phyloP scores from a whole-genome alignment of 2,329 filamentous ascomycete genomes.

The Aspergillus uvarum region DNA sequence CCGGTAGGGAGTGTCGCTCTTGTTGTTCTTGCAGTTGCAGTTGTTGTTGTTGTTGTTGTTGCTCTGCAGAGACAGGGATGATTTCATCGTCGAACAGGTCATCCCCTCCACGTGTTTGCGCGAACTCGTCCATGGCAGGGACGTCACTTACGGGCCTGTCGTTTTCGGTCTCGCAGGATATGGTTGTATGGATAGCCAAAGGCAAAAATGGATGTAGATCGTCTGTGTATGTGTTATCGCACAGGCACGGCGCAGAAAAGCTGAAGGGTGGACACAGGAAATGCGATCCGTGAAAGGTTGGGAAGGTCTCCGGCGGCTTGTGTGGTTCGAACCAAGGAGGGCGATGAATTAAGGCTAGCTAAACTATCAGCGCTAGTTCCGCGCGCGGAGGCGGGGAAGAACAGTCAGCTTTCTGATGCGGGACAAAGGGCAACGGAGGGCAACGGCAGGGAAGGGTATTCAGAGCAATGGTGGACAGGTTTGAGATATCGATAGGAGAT shows the following conservation, averaged over 20 bases:
- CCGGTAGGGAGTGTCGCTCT: conserved; percentile 1
- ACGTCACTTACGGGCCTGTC: conserved; percentile 13
- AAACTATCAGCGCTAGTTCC: not conserved
- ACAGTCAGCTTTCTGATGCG: not conserved
- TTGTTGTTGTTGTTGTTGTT: conserved; percentile 31
- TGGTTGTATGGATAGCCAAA: not conserved
- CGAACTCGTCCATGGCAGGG: conserved; percentile 47
- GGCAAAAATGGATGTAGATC: not conserved
- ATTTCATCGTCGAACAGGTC: conserved; percentile 54
- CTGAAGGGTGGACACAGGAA: not conserved
- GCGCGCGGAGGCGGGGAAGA: not conserved
- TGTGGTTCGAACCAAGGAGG: conserved; percentile 3
- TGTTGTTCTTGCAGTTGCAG: conserved; percentile 27
- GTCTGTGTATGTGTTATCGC: not conserved
- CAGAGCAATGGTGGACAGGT: not conserved
- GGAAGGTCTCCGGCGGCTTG: not conserved
- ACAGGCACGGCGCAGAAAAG: not conserved
- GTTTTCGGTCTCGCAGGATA: not conserved
- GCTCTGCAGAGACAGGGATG: conserved; percentile 41
- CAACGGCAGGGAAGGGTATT: not conserved
- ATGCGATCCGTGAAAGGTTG: too few relatives aligned
- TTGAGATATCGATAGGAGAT: not conserved
- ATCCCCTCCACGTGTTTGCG: conserved; percentile 51
- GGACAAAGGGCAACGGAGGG: not conserved
- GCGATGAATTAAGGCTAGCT: not conserved